A percentile compares a stretch with the other conserved stretches of the same genome.
phyloP scores from a whole-genome alignment of 257 asterid genomes.

The Lantana camara region DNA sequence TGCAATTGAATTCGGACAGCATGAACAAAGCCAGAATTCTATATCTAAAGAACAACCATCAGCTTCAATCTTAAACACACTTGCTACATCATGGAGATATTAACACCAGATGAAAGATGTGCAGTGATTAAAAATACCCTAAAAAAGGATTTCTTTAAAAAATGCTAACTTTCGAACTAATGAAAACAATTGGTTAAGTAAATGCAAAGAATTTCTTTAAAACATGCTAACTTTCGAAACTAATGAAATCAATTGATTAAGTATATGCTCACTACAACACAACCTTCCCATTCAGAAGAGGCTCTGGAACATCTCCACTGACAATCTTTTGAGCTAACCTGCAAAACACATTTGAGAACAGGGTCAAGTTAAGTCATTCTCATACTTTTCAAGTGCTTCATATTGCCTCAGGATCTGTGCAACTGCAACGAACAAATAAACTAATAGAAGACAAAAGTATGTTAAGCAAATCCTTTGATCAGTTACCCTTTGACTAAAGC shows the following conservation, averaged over 20 bases:
- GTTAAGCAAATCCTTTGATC: slow-evolving; percentile 69
- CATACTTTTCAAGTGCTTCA: slow-evolving; percentile 92
- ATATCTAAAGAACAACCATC: too few species aligned
- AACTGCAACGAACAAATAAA: slow-evolving; percentile 17
- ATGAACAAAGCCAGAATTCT: neutral
- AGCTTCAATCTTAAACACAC: neutral
- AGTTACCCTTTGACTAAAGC: slow-evolving; percentile 87
- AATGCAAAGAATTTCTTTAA: too few species aligned
- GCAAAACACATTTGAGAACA: slow-evolving; percentile 20
- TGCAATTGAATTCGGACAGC: slow-evolving; percentile 3
- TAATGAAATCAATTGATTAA: too few species aligned
- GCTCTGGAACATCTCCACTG: slow-evolving; percentile 97
- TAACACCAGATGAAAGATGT: too few species aligned
- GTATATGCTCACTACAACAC: too few species aligned
- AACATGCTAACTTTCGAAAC: too few species aligned
- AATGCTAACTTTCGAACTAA: too few species aligned
- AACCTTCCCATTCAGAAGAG: slow-evolving; percentile 87
- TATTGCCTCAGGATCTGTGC: slow-evolving; percentile 94
- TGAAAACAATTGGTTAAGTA: too few species aligned
- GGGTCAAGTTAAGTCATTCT: slow-evolving; percentile 82
- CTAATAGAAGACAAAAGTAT: slow-evolving; percentile 3
- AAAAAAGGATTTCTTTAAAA: slow-evolving; percentile 2
- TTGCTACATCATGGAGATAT: too few species aligned
- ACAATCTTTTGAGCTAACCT: slow-evolving; percentile 96
- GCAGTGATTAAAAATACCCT: neutral